Conservation (phyloP, 2,329 filamentous ascomycete genomes). For the Ceratocystis huliohia region DNA sequence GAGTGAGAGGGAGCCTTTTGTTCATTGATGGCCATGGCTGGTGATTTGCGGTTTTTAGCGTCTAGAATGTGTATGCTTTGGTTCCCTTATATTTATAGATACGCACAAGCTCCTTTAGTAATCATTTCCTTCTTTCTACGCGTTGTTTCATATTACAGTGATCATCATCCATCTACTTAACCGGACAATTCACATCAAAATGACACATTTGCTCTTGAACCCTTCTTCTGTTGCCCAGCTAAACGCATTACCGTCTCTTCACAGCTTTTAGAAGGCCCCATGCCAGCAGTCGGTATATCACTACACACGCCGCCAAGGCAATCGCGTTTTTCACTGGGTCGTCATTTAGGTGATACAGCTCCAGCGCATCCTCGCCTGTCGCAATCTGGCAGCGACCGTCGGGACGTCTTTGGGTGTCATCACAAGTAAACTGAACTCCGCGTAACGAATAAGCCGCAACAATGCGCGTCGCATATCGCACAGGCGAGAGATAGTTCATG, state of each 20-base stretch:
- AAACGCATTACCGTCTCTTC: slow-evolving; percentile 36
- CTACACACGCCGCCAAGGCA: slow-evolving; percentile 48
- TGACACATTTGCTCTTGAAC: neutral
- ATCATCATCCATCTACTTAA: neutral
- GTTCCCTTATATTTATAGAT: neutral
- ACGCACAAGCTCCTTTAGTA: neutral
- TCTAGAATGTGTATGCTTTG: neutral
- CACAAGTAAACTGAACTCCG: slow-evolving; percentile 51
- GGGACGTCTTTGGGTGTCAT: slow-evolving; percentile 43
- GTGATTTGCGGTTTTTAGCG: neutral
- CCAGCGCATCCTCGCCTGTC: slow-evolving; percentile 53
- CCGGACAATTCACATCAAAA: neutral
- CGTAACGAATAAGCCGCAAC: slow-evolving; percentile 53
- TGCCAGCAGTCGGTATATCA: slow-evolving; percentile 53
- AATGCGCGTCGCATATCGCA: slow-evolving; percentile 56
- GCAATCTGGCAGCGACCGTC: slow-evolving; percentile 51
- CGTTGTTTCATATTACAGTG: neutral
- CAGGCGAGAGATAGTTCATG: slow-evolving; percentile 59
- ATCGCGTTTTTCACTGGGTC: slow-evolving; percentile 49
- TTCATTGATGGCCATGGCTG: neutral
- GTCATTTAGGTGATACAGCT: slow-evolving; percentile 53
- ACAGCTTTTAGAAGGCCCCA: slow-evolving; percentile 44
- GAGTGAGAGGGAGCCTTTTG: slow-evolving; percentile 1
- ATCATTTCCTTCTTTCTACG: neutral
- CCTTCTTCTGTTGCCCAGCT: neutral